phyloP scores from a whole-genome alignment of 768 basidiomycete species.

The Mycena sanguinolenta region DNA sequence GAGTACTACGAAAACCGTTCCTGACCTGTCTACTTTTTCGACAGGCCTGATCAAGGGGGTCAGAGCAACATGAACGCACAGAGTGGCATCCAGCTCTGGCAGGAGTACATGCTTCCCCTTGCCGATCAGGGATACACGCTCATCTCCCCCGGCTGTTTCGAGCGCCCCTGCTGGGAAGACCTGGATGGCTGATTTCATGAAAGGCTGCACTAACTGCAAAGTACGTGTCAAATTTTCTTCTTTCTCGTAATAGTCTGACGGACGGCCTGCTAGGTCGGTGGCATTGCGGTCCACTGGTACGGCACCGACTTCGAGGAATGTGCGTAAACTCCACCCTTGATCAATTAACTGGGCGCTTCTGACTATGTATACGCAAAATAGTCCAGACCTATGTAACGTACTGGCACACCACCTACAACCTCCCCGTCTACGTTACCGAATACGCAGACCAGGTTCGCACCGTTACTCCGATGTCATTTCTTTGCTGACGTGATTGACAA shows the following conservation, averaged over 20 bases:
- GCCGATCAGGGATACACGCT: conserved; percentile 67
- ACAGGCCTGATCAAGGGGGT: conserved; percentile 74
- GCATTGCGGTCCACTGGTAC: conserved; percentile 79
- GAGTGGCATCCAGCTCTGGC: conserved; percentile 69
- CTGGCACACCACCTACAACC: conserved; percentile 53
- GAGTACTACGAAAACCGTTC: background rate
- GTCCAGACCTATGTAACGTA: conserved; percentile 31
- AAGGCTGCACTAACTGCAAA: conserved; percentile 55
- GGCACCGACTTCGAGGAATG: conserved; percentile 56
- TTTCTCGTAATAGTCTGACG: background rate
- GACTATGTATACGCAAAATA: background rate
- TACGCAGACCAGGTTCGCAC: conserved; percentile 72
- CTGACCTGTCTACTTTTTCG: conserved; percentile 9
- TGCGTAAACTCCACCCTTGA: background rate
- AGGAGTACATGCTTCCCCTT: conserved; percentile 71
- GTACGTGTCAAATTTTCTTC: conserved; percentile 56
- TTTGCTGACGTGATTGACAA: background rate
- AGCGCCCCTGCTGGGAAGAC: conserved; percentile 59
- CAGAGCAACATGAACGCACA: conserved; percentile 74
- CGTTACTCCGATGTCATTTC: background rate
- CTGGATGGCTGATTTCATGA: conserved; percentile 65
- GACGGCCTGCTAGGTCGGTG: conserved; percentile 60
- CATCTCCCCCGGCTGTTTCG: conserved; percentile 76
- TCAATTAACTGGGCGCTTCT: background rate
- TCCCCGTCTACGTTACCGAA: conserved; percentile 61